phyloP scores from a whole-genome alignment of 176 grass and related monocot genomes.

The Lolium rigidum region DNA sequence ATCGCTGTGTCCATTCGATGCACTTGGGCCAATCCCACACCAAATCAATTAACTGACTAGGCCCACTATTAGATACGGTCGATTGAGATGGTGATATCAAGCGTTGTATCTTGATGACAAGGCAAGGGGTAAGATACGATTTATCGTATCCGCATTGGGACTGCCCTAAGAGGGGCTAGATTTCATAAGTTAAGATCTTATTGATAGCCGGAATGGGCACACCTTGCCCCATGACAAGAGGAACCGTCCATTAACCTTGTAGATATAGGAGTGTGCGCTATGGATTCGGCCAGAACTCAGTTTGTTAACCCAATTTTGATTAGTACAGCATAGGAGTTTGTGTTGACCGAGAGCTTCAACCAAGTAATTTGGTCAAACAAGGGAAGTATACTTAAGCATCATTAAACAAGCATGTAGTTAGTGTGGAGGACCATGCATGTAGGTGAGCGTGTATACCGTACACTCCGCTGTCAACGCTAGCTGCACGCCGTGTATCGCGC shows the following conservation, averaged over 20 bases:
- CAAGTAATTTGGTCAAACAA: too few species aligned
- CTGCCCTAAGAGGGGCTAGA: not conserved
- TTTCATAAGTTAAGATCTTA: not conserved
- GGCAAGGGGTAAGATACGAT: not conserved
- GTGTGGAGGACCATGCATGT: not conserved
- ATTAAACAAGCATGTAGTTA: not conserved
- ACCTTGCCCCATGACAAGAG: not conserved
- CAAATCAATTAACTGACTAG: not conserved
- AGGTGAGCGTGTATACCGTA: too few species aligned
- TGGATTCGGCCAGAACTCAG: not conserved
- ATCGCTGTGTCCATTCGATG: too few species aligned
- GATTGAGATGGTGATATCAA: not conserved
- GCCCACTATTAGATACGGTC: not conserved
- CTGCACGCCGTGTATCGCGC: not conserved
- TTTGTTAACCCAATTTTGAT: too few species aligned
- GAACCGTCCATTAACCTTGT: not conserved
- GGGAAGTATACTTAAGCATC: too few species aligned
- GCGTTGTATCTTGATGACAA: not conserved
- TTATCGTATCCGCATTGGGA: too few species aligned
- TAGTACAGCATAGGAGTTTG: not conserved
- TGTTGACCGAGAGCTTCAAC: not conserved
- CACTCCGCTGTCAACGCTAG: constrained; percentile 4
- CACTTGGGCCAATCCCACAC: too few species aligned
- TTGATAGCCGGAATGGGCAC: not conserved
- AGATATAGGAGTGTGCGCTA: not conserved